phyloP scores from a whole-genome alignment of 495 filamentous ascomycete genomes.

The Viridothelium virens region DNA sequence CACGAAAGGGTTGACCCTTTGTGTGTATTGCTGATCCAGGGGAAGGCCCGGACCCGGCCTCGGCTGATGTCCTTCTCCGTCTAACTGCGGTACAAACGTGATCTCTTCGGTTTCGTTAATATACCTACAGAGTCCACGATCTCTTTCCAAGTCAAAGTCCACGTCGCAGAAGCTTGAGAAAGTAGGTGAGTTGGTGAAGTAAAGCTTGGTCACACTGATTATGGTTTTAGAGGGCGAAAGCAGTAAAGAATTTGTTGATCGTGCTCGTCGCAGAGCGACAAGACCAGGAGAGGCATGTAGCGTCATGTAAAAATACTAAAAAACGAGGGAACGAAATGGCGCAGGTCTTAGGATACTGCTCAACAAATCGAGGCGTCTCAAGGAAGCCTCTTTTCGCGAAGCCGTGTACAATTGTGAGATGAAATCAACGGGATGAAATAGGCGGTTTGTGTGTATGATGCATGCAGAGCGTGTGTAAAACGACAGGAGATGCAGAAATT shows the following conservation, averaged over 20 bases:
- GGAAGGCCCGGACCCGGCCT: background rate
- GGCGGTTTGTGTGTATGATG: background rate
- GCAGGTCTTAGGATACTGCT: background rate
- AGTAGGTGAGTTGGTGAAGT: background rate
- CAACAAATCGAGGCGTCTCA: background rate
- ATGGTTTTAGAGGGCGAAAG: background rate
- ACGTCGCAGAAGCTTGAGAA: too few species aligned
- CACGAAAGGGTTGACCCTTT: constrained; percentile 2
- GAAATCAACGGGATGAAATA: background rate
- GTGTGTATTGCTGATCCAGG: background rate
- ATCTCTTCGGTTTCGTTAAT: background rate
- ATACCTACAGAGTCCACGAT: background rate
- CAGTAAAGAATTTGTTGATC: background rate
- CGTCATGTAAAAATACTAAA: background rate
- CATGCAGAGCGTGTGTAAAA: background rate
- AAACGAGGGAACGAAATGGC: background rate
- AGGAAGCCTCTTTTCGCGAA: background rate
- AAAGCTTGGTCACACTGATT: background rate
- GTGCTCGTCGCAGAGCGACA: background rate
- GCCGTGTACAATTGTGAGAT: background rate
- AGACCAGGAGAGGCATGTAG: background rate
- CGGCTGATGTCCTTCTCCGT: background rate
- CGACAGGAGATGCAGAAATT: too few species aligned
- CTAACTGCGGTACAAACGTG: background rate
- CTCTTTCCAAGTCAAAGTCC: too few species aligned